Percentiles rank a stretch among this genome's conserved stretches.
Conservation (phyloP, 1,139 yeast species). For the Williopsis jadinii region DNA sequence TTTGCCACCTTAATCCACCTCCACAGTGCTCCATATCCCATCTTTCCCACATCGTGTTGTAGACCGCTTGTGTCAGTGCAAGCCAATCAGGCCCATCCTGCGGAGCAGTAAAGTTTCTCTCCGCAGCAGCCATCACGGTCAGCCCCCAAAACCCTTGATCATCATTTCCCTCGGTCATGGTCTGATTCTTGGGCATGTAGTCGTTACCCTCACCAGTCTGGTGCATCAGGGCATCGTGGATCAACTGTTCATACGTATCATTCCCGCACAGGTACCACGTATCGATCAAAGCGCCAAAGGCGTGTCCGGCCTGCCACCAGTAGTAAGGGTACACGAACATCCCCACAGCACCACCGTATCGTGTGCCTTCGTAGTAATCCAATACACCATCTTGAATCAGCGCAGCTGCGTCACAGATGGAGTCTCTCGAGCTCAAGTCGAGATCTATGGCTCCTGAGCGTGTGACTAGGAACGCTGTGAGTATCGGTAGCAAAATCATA, state of each 20-base stretch:
- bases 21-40: conserved; percentile 52
- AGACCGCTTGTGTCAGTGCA: conserved; percentile 51
- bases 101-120: conserved; percentile 49
- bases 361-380: conserved; percentile 51
- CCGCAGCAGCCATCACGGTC: conserved; percentile 54
- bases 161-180: conserved; percentile 63
- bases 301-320: conserved; percentile 73
- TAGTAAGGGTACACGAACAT: conserved; percentile 54
- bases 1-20: conserved; percentile 69
- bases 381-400: conserved; percentile 41
- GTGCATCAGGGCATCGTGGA: conserved; percentile 42
- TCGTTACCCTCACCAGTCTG: conserved; percentile 49
- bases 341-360: conserved; percentile 42
- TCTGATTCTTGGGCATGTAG: conserved; percentile 52
- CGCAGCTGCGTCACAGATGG: conserved; percentile 45
- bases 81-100: conserved; percentile 39
- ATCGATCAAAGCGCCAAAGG: conserved; percentile 54
- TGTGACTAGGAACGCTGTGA: not conserved
- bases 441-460: conserved; percentile 2
- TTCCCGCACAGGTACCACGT: conserved; percentile 46
- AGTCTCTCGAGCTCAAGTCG: conserved; percentile 15
- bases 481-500: not conserved
- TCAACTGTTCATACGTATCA: conserved; percentile 31
- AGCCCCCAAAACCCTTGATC: conserved; percentile 71
- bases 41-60: conserved; percentile 45